Conservation (phyloP, 2,329 filamentous ascomycete species). For the Fusarium compactum region DNA sequence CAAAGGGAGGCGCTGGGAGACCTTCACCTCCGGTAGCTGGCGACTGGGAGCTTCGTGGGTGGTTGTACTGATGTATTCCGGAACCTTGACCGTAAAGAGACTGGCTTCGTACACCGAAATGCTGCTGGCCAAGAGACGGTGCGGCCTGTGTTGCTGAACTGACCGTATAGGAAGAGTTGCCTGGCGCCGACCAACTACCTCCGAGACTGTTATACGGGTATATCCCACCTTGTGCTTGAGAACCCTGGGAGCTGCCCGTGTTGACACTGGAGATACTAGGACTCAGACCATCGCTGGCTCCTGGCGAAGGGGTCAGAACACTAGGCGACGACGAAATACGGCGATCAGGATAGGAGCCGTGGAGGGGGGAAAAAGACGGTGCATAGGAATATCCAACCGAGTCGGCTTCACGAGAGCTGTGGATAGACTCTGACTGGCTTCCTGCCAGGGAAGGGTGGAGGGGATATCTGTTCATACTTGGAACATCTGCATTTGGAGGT, state of each 20-base stretch:
- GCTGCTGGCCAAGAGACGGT: slow-evolving; percentile 46
- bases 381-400: slow-evolving; percentile 41
- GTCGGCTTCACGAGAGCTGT: slow-evolving; percentile 42
- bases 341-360: slow-evolving; percentile 46
- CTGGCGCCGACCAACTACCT: slow-evolving; percentile 70
- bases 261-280: slow-evolving; percentile 72
- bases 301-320: slow-evolving; percentile 56
- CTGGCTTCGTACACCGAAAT: slow-evolving; percentile 47
- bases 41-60: slow-evolving; percentile 53
- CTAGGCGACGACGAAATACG: slow-evolving; percentile 48
- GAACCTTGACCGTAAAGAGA: slow-evolving; percentile 63
- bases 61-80: slow-evolving; percentile 56
- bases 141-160: slow-evolving; percentile 57
- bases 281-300: slow-evolving; percentile 71
- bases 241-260: slow-evolving; percentile 68
- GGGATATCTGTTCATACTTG: slow-evolving; percentile 51
- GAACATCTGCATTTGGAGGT: slow-evolving; percentile 52
- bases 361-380: slow-evolving; percentile 43
- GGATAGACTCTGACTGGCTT: slow-evolving; percentile 41
- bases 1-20: slow-evolving; percentile 75
- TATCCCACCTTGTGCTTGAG: slow-evolving; percentile 64
- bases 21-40: slow-evolving; percentile 70
- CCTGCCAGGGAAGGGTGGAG: slow-evolving; percentile 38
- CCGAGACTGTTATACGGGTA: slow-evolving; percentile 67
- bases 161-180: slow-evolving; percentile 63